Base-by-base conservation (phyloP, 495 filamentous ascomycete species). In the Xylaria castorea region DNA sequence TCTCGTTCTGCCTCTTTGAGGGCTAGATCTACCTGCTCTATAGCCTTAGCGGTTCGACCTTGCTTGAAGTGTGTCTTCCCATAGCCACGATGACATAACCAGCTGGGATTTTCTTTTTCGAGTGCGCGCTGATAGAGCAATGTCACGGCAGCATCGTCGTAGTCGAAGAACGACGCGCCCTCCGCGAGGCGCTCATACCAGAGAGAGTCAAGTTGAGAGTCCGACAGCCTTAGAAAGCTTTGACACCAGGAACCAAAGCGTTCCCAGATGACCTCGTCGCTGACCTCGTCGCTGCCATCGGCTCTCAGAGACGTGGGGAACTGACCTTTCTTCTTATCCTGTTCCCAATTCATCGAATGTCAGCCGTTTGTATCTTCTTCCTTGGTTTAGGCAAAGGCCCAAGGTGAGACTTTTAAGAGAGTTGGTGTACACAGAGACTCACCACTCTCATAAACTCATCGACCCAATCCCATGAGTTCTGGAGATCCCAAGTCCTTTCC, bases 111-210 rank as follows among this genome's bases (percentile, higher is more conserved):
- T 63, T 38, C 60, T 12, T 27, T 16, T 11, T 22, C 38, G n/a
- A 63, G 32, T 11, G 60, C 60, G 34, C 3, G 18, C 11, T 63
- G 14, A 46, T 46, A 46, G 16, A 46, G 42, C 14, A 16, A 46
- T 46, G 42, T 46, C 16, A 46, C 42, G 14, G 42, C 42, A 20
- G 42, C 16, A 18, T 46, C 42, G 5, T 63, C 22, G 9, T 1
- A 40, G 9, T 20, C 34, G 0, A 9, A 5, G 60, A 18, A 50
- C 2, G 9, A 46, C 16, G 66, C 27, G 32, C 1, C 66, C 25
- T 16, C 18, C 12, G 66, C 66, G 48, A 68, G 66, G 66, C 66
- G 66, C 66, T 53, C 66, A 38, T 53, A 53, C 44, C 66, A 53
- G 27, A 68, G 42, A 2, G 66, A 68, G 48, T 68, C 18, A n/a